Evolutionary conservation across 2,329 filamentous ascomycete genomes (phyloP), one percentile per base, ranked within the genome.

Genomic region (Fusarium lateritium): DNA sequence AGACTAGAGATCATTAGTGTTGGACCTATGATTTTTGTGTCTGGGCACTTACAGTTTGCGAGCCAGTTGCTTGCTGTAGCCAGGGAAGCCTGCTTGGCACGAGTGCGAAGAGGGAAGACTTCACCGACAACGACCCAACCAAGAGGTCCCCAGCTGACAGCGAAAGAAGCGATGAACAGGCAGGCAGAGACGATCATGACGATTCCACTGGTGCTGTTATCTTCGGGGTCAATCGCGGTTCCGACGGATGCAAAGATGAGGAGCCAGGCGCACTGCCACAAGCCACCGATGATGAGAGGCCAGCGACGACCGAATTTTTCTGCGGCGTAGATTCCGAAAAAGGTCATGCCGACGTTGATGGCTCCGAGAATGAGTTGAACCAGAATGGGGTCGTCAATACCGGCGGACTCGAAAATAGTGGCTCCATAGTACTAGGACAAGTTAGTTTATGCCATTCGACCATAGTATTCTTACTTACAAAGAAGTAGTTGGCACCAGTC

Each of bases 91-190:
- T 83, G 82, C 78, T 84, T 84, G 5, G 84, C 83, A 51, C 85
- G 79, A n/a, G 84, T 86, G 3, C 86, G 81, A 3, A 85, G 80
- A 4, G 88, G 85, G 76, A 90, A 92, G 55, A 88, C 87, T 77
- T 92, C 90, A 46, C 87, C 87, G 26, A 89, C 86, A 47, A 90
- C 85, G 19, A 88, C 86, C 90, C 90, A 92, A 5, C 88, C 83
- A 44, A 91, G 86, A 0, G 90, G 90, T 8, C 89, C 90, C 89
- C 89, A 92, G 4, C 88, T 91, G 22, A 82, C 55, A 1, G 91
- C 91, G 70, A 92, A 93, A 4, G 86, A 89, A 40, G 88, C 85
- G 60, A 93, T 93, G 79, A 92, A 93, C 80, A 93, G 86, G 77
- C 88, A 91, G 9, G 91, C 88, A 52, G 90, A 87, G 14, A 91